Conservation (phyloP, 139 green algal genomes). For the Dunaliella primolecta region DNA sequence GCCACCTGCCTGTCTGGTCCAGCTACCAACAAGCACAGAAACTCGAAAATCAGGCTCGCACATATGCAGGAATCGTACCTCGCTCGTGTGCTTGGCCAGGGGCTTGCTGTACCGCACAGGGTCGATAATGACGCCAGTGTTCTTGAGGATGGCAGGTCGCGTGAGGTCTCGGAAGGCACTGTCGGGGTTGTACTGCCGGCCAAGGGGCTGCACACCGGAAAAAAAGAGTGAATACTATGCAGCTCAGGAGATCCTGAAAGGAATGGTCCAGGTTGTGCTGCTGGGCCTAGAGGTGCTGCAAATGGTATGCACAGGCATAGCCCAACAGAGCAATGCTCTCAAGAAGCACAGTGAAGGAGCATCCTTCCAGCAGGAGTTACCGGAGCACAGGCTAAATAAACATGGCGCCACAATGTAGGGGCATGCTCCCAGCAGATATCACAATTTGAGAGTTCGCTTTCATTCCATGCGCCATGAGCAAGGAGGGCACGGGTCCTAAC, state of each 20-base stretch:
- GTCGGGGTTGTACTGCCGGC: constrained; percentile 89
- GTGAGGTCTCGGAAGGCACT: constrained; percentile 73
- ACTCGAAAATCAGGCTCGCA: too few species aligned
- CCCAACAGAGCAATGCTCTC: background rate
- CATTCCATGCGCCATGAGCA: too few species aligned
- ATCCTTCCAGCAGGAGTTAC: background rate
- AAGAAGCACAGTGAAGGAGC: background rate
- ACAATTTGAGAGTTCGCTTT: too few species aligned
- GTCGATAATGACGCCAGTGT: constrained; percentile 72
- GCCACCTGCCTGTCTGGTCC: too few species aligned
- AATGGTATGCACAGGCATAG: background rate
- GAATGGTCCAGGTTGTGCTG: constrained; percentile 56
- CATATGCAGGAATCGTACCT: too few species aligned
- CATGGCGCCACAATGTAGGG: too few species aligned
- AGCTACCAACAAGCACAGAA: too few species aligned
- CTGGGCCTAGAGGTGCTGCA: too few species aligned
- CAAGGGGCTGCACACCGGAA: constrained; percentile 77
- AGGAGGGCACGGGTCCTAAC: too few species aligned
- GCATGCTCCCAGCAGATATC: too few species aligned
- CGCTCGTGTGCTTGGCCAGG: constrained; percentile 18
- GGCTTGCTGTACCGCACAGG: constrained; percentile 44
- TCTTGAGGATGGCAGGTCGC: constrained; percentile 68
- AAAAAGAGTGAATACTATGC: too few species aligned
- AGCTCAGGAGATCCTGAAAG: too few species aligned
- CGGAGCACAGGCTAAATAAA: background rate